Percentiles rank a stretch among this genome's conserved stretches.
Evolutionary conservation across 2,329 filamentous ascomycete genomes (phyloP).

Genomic region (Xylaria sp.): DNA sequence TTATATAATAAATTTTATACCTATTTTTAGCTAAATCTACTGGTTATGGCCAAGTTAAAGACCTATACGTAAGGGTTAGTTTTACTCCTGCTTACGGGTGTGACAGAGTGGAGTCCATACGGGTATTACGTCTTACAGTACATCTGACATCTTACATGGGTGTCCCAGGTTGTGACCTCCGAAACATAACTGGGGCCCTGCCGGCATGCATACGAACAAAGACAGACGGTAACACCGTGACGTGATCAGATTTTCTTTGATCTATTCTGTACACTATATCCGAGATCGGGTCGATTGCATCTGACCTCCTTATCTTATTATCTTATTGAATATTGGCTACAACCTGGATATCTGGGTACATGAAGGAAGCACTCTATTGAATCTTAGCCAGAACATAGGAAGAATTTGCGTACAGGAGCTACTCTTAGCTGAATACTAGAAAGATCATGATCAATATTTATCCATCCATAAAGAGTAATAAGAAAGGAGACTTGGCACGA

Average conservation of each 20-base stretch:
- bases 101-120: too few species aligned
- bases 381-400: neutral
- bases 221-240: conserved; percentile 11
- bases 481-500: conserved; percentile 4
- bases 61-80: too few species aligned
- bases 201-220: neutral
- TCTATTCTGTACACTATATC: too few species aligned
- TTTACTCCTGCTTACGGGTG: too few species aligned
- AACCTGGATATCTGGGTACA: neutral
- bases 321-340: neutral
- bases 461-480: neutral
- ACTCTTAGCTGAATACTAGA: neutral
- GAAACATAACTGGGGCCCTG: conserved; percentile 12
- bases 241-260: conserved; percentile 26
- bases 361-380: neutral
- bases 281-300: conserved; percentile 20
- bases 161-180: conserved; percentile 11
- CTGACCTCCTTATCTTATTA: too few species aligned
- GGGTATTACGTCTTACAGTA: too few species aligned
- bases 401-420: neutral
- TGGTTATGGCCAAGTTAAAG: too few species aligned
- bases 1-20: too few species aligned
- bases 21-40: too few species aligned
- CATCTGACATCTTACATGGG: conserved; percentile 18
- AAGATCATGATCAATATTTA: neutral